Base-by-base conservation (phyloP, 2,329 filamentous ascomycete genomes). In the Graphilbum ipis-grandicollis region DNA sequence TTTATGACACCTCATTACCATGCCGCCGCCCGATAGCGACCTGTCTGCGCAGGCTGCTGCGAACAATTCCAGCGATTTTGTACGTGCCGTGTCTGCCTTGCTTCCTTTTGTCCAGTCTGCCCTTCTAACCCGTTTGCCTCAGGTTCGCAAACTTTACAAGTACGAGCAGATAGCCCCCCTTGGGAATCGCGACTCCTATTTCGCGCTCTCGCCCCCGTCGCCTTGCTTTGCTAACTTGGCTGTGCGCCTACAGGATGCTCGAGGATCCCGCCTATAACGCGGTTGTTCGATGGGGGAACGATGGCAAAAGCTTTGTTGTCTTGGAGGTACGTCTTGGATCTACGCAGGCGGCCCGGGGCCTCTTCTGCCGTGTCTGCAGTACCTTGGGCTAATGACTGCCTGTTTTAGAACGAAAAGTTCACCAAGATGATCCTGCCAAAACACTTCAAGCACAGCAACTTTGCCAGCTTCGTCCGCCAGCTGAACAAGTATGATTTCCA, bases 91-190 rank as follows among this genome's bases (percentile, higher is more conserved):
- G n/a, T n/a, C n/a, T n/a, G n/a, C n/a, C n/a, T n/a, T n/a, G n/a
- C n/a, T n/a, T n/a, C n/a, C n/a, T n/a, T n/a, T n/a, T n/a, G n/a
- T n/a, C n/a, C n/a, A n/a, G n/a, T n/a, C n/a, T n/a, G n/a, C n/a
- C n/a, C n/a, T n/a, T n/a, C n/a, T n/a, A n/a, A n/a, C n/a, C n/a
- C n/a, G n/a, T n/a, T n/a, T n/a, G n/a, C n/a, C n/a, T n/a, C n/a
- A 94, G 86, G 86, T 96, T 62, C 85, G 88, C 66, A 96, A 96
- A 63, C 66, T 96, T 46, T 96, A 94, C 70, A 93, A 93, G 88
- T 96, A 76, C 31, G 43, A 60, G 39, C n/a, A n/a, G n/a, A n/a
- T n/a, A n/a, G n/a, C n/a, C n/a, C n/a, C n/a, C n/a, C n/a, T n/a
- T n/a, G n/a, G n/a, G n/a, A n/a, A n/a, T n/a, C n/a, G n/a, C n/a